Percentiles rank a stretch among this genome's conserved stretches.
Evolutionary conservation across 768 basidiomycete genomes (phyloP).

Genomic region (Tricholoma hemisulphureum): DNA sequence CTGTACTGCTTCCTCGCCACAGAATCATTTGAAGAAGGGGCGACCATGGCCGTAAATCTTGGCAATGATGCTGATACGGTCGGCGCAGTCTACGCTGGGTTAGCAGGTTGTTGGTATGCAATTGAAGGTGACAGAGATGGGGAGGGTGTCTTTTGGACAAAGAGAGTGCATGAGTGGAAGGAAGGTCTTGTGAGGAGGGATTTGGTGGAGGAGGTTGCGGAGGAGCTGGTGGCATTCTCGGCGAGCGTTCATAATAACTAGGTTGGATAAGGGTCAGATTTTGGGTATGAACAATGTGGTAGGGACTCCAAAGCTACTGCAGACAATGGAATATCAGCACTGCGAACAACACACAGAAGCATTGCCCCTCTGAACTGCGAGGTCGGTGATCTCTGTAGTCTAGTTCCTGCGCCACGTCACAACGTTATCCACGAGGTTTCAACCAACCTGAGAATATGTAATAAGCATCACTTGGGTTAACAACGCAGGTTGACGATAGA

Average conservation of each 20-base stretch:
- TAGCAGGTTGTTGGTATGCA: slow-evolving; percentile 45
- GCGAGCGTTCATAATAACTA: background rate
- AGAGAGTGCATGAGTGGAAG: slow-evolving; percentile 35
- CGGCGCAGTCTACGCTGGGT: slow-evolving; percentile 44
- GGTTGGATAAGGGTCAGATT: background rate
- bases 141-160: slow-evolving; percentile 35
- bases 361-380: background rate
- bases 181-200: slow-evolving; percentile 30
- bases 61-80: slow-evolving; percentile 46
- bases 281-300: background rate
- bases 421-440: background rate
- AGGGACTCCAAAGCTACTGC: background rate
- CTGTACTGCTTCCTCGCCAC: slow-evolving; percentile 47
- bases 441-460: background rate
- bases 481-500: background rate
- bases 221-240: slow-evolving; percentile 31
- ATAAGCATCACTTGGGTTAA: no score
- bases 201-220: slow-evolving; percentile 36
- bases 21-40: slow-evolving; percentile 43
- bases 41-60: slow-evolving; percentile 43
- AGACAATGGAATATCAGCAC: background rate
- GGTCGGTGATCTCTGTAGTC: background rate
- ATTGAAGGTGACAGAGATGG: slow-evolving; percentile 20
- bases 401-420: background rate
- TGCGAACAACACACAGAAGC: background rate